Conservation (phyloP, 2,329 filamentous ascomycete genomes). For the Hymenoscyphus occultus region DNA sequence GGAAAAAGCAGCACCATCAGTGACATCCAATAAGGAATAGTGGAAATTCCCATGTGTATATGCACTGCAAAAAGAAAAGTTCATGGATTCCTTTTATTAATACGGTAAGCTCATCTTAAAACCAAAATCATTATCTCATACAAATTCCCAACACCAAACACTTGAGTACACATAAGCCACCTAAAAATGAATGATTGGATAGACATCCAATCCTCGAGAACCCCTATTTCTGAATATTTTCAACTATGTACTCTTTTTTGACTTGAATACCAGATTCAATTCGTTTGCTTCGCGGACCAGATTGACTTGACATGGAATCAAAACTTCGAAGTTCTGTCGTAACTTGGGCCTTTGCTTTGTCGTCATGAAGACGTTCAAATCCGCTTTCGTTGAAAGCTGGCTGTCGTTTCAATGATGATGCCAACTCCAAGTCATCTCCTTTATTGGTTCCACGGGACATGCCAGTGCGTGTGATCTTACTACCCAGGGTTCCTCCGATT, state of each 20-base stretch:
- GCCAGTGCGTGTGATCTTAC: not conserved
- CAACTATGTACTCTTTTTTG: not conserved
- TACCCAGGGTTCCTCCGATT: conserved; percentile 3
- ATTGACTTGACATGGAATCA: not conserved
- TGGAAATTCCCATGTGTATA: too few species aligned
- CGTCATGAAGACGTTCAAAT: conserved; percentile 4
- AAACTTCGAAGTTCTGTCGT: not conserved
- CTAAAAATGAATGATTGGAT: not conserved
- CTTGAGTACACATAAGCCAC: not conserved
- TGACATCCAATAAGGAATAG: too few species aligned
- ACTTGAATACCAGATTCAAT: not conserved
- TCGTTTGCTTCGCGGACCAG: not conserved
- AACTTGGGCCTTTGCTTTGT: not conserved
- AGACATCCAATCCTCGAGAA: not conserved
- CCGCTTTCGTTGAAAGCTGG: conserved; percentile 5
- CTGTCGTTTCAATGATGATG: not conserved
- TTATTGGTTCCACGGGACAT: conserved; percentile 3
- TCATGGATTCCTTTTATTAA: too few species aligned
- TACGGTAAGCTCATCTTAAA: not conserved
- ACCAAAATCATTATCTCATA: not conserved
- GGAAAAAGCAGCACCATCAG: too few species aligned
- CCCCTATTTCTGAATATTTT: not conserved
- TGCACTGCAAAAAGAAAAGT: too few species aligned
- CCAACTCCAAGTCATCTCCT: conserved; percentile 4
- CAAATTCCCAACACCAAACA: not conserved